Evolutionary conservation across 352 stramenopile genomes (phyloP).

Genomic region (Globisporangium splendens): DNA sequence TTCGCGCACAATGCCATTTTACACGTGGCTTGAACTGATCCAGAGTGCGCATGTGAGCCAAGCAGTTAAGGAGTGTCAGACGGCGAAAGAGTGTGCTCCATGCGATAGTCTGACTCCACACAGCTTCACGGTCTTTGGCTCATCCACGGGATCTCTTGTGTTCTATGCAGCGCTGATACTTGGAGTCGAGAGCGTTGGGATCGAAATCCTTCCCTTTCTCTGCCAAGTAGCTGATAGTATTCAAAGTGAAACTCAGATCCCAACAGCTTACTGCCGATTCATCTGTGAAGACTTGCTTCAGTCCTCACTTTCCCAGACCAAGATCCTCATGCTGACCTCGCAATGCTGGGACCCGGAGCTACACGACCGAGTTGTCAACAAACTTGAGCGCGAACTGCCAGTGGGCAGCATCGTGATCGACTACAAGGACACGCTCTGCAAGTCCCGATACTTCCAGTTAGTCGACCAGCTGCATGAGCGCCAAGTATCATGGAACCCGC

Average conservation of each 20-base stretch:
- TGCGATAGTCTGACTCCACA: too few relatives aligned
- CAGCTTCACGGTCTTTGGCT: slow-evolving; percentile 37
- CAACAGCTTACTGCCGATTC: slow-evolving; percentile 20
- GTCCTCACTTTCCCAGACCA: slow-evolving; percentile 18
- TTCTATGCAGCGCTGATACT: slow-evolving; percentile 40
- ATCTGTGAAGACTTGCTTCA: slow-evolving; percentile 41
- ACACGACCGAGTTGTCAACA: slow-evolving; percentile 26
- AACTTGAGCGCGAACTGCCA: slow-evolving; percentile 40
- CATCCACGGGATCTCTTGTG: slow-evolving; percentile 51
- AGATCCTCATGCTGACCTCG: slow-evolving; percentile 49
- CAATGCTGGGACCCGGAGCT: slow-evolving; percentile 55
- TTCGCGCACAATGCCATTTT: too few relatives aligned
- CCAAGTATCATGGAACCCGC: slow-evolving; percentile 38
- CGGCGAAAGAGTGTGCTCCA: too few relatives aligned
- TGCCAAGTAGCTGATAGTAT: slow-evolving; percentile 21
- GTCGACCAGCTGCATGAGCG: slow-evolving; percentile 19
- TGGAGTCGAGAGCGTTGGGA: slow-evolving; percentile 24
- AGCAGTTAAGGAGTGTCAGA: too few relatives aligned
- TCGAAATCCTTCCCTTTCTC: slow-evolving; percentile 56
- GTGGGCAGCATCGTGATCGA: slow-evolving; percentile 37
- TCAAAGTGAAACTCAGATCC: slow-evolving; percentile 10
- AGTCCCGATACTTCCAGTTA: slow-evolving; percentile 24
- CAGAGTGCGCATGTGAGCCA: too few relatives aligned
- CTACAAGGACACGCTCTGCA: slow-evolving; percentile 38
- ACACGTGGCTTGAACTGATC: too few relatives aligned